Evolutionary conservation across 768 basidiomycete genomes (phyloP).

Genomic region (Dentipellis sp.): DNA sequence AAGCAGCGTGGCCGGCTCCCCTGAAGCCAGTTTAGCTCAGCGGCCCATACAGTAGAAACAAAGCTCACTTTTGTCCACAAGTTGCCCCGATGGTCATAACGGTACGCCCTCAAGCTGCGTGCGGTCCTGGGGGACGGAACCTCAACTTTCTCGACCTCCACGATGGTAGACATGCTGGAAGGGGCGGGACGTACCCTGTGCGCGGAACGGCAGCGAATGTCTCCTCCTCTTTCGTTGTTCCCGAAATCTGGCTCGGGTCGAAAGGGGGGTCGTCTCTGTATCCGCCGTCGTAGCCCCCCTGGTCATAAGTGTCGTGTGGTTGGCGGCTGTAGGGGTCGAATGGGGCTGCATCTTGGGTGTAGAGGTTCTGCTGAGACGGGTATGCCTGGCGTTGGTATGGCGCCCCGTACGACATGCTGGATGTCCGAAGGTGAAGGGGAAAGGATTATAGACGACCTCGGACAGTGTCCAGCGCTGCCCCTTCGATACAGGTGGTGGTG

Average conservation of each 20-base stretch:
- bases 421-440: slow-evolving; percentile 3
- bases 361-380: slow-evolving; percentile 8
- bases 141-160: background rate
- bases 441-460: background rate
- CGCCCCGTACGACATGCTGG: slow-evolving; percentile 1
- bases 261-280: slow-evolving; percentile 19
- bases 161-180: background rate
- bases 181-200: background rate
- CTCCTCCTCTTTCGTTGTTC: slow-evolving; percentile 3
- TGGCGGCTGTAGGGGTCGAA: slow-evolving; percentile 37
- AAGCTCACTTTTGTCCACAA: slow-evolving; percentile 13
- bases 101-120: slow-evolving; percentile 6
- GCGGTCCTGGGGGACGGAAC: background rate
- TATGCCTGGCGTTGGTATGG: background rate
- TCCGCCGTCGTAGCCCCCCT: slow-evolving; percentile 25
- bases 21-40: slow-evolving; percentile 42
- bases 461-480: background rate
- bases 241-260: background rate
- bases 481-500: background rate
- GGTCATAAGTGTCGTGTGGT: slow-evolving; percentile 46
- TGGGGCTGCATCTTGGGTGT: slow-evolving; percentile 24
- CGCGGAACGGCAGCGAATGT: background rate
- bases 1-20: slow-evolving; percentile 49
- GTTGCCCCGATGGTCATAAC: slow-evolving; percentile 11
- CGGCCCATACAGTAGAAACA: background rate